These are phyloP conservation scores for Ballota nigra DNA, from an alignment of 257 asterid species.

Conservation along the genomic window DNA sequence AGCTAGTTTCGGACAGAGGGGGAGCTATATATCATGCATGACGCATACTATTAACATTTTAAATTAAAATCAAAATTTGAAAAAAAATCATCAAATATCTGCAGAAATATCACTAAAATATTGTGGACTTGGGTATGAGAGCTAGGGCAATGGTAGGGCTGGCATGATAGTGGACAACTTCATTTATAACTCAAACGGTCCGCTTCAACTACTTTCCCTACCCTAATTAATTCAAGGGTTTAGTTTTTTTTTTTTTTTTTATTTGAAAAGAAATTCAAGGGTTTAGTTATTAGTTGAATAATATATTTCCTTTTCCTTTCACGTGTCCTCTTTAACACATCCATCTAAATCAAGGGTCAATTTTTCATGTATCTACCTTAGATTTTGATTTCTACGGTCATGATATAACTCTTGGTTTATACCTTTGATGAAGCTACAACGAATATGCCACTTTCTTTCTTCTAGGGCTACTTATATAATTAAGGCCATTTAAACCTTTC, in stretches of 20 bases:
- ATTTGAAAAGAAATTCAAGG: too few species aligned
- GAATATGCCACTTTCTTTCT: too few species aligned
- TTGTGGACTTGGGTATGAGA: neutral
- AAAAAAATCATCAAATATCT: too few species aligned
- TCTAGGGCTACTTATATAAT: neutral
- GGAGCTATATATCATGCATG: too few species aligned
- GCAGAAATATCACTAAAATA: too few species aligned
- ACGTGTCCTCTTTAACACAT: neutral
- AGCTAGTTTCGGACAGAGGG: too few species aligned
- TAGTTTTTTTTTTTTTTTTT: too few species aligned
- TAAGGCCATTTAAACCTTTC: neutral
- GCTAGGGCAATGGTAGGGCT: neutral
- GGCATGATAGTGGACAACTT: neutral
- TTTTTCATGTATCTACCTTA: neutral
- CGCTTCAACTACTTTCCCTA: slow-evolving; percentile 11
- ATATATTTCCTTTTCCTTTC: neutral
- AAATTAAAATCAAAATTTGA: too few species aligned
- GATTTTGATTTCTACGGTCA: neutral
- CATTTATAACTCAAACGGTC: slow-evolving; percentile 12
- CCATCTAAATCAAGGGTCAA: neutral
- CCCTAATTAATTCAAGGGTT: slow-evolving; percentile 13
- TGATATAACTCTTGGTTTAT: neutral
- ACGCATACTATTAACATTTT: too few species aligned
- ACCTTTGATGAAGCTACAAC: neutral
- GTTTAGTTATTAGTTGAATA: neutral